Evolutionary conservation across 2,329 filamentous ascomycete genomes (phyloP).

Genomic region (Penicillium sp.): DNA sequence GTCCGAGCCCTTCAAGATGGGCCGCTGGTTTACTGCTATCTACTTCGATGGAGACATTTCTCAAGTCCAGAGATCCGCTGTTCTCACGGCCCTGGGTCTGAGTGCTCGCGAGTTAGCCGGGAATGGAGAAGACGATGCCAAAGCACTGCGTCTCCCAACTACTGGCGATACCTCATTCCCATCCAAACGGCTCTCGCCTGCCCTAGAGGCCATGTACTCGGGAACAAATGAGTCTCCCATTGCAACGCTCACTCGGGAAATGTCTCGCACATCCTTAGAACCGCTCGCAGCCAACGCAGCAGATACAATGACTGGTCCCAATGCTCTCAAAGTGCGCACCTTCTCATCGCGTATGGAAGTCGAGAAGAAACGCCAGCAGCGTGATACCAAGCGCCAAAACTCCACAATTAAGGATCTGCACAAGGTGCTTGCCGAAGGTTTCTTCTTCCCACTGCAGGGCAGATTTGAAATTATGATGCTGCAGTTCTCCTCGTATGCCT

Average conservation of each 20-base stretch:
- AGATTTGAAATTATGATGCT: constrained; percentile 69
- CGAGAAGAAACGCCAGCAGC: constrained; percentile 54
- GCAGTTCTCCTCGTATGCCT: constrained; percentile 51
- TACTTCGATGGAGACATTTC: constrained; percentile 95
- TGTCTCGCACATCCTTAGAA: constrained; percentile 72
- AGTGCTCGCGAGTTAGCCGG: constrained; percentile 83
- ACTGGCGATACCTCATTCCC: constrained; percentile 62
- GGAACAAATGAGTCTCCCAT: constrained; percentile 55
- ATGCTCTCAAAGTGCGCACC: constrained; percentile 82
- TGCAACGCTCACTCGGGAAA: constrained; percentile 63
- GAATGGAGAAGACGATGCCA: constrained; percentile 58
- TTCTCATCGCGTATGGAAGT: constrained; percentile 77
- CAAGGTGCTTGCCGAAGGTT: constrained; percentile 68
- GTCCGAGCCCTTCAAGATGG: constrained; percentile 73
- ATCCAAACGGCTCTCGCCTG: constrained; percentile 73
- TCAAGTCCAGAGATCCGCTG: constrained; percentile 74
- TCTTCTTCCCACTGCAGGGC: constrained; percentile 84
- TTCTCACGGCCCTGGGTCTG: constrained; percentile 80
- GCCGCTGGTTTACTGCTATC: constrained; percentile 76
- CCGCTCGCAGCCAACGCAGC: constrained; percentile 81
- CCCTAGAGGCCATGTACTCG: constrained; percentile 71
- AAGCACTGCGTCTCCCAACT: constrained; percentile 33
- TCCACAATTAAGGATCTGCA: constrained; percentile 76
- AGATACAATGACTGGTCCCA: constrained; percentile 74
- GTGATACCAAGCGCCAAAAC: constrained; percentile 49